Base-by-base conservation (phyloP, 2,329 filamentous ascomycete genomes). In the Cercospora janseana region DNA sequence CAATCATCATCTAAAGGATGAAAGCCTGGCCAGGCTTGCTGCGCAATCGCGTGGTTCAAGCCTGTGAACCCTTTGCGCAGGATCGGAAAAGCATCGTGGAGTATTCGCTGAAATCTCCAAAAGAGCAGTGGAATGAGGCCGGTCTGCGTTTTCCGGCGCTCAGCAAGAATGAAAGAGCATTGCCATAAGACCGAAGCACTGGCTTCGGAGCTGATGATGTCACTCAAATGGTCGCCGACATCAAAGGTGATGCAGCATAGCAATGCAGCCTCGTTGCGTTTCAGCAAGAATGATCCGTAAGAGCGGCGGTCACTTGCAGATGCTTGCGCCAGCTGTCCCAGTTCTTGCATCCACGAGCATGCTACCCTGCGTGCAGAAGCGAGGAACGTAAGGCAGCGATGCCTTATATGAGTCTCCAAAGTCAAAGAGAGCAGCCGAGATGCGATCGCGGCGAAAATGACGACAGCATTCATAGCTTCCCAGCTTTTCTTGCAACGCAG, bases 261-360 rank as follows among this genome's bases (percentile, higher is more conserved):
- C 0, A 86, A 53, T 0, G 82, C 75, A 0, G 81, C 75, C 65
- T 75, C 76, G 0, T 85, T 70, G 0, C 68, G 70, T n/a, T 68
- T 65, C 0, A 73, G 65, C 0, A 49, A 63, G 31, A 61, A 61
- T 7, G 51, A 34, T 3, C 8, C 16, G 6, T 52, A 54, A n/a
- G n/a, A n/a, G n/a, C n/a, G 2, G 52, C 65, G 1, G 72, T 66
- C 0, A 13, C 79, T 70, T 0, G 38, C 63, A 0, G 71, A 64
- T 6, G 23, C 4, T 35, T 41, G 47, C 12, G 42, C 29, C 27
- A 27, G 13, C 10, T 9, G 16, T 0, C 75, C 71, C 0, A 85
- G 65, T 1, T 63, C 53, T 0, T 52, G 49, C 1, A 79, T 71
- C 83, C 83, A 87, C 0, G 56, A 28, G 0, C 73, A 63, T 0